Conservation (phyloP, 208 protist genomes). For the Trypanosoma cruzi region DNA sequence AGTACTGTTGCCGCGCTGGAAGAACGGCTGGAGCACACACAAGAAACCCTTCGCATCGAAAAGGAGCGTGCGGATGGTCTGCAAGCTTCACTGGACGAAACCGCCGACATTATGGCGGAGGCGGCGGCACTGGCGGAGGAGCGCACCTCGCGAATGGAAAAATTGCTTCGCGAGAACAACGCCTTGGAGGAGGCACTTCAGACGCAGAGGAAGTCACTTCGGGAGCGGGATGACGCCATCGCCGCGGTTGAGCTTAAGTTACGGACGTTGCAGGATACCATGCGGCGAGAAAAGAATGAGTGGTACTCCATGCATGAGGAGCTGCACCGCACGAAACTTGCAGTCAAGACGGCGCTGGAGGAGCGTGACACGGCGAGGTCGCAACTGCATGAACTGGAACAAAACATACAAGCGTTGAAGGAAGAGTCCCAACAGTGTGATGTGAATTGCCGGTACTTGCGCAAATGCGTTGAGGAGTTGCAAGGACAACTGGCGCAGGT, state of each 20-base stretch:
- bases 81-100: slow-evolving; percentile 14
- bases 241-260: background rate
- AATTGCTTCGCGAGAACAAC: slow-evolving; percentile 14
- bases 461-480: slow-evolving; percentile 19
- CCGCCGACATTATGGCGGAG: slow-evolving; percentile 14
- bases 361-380: slow-evolving; percentile 6
- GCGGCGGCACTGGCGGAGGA: slow-evolving; percentile 20
- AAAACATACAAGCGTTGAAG: background rate
- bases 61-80: slow-evolving; percentile 1
- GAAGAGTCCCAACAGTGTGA: slow-evolving; percentile 6
- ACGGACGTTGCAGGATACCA: slow-evolving; percentile 5
- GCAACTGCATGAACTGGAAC: slow-evolving; percentile 1
- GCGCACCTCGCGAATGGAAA: slow-evolving; percentile 16
- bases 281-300: slow-evolving; percentile 4
- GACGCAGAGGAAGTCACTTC: background rate
- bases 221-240: slow-evolving; percentile 5
- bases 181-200: slow-evolving; percentile 9
- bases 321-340: background rate
- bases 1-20: background rate
- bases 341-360: background rate
- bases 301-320: slow-evolving; percentile 3
- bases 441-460: slow-evolving; percentile 15
- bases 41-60: background rate
- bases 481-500: slow-evolving; percentile 4
- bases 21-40: background rate